phyloP scores from a whole-genome alignment of 2,329 filamentous ascomycete species.

The Graphiopsis chlorocephala region DNA sequence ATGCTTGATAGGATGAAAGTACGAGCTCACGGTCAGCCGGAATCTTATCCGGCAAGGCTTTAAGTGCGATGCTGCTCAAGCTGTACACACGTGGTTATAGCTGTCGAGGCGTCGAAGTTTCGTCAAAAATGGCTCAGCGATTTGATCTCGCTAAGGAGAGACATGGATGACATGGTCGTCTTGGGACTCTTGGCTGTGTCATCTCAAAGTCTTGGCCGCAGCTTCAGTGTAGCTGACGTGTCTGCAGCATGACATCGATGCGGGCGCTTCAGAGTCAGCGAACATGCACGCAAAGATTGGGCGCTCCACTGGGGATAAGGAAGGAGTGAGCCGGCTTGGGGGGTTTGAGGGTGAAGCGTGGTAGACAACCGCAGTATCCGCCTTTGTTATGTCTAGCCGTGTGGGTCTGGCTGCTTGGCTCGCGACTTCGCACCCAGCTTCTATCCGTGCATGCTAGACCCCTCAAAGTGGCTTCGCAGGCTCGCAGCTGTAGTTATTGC shows the following conservation, averaged over 20 bases:
- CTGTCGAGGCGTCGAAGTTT: not conserved
- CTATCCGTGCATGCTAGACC: not conserved
- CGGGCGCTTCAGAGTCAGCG: conserved; percentile 4
- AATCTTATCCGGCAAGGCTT: not conserved
- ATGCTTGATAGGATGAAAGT: not conserved
- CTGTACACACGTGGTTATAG: not conserved
- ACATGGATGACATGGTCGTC: conserved; percentile 2
- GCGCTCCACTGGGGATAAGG: conserved; percentile 2
- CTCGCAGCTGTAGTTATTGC: not conserved
- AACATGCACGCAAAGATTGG: not conserved
- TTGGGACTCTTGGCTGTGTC: conserved; percentile 11
- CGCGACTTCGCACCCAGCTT: not conserved
- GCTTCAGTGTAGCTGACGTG: not conserved
- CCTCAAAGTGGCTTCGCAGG: not conserved
- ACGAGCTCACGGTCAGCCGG: not conserved
- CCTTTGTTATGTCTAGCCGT: not conserved
- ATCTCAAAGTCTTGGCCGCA: conserved; percentile 13
- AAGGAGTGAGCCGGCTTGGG: not conserved
- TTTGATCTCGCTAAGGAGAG: not conserved
- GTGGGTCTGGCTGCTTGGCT: not conserved
- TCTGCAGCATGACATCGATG: conserved; percentile 13
- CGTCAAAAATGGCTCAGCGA: not conserved
- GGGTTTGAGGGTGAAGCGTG: not conserved
- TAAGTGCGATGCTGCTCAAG: not conserved
- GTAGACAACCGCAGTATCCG: conserved; percentile 4